Evolutionary conservation across 2,329 filamentous ascomycete species (phyloP).

Genomic region (Metarhizium anisopliae): DNA sequence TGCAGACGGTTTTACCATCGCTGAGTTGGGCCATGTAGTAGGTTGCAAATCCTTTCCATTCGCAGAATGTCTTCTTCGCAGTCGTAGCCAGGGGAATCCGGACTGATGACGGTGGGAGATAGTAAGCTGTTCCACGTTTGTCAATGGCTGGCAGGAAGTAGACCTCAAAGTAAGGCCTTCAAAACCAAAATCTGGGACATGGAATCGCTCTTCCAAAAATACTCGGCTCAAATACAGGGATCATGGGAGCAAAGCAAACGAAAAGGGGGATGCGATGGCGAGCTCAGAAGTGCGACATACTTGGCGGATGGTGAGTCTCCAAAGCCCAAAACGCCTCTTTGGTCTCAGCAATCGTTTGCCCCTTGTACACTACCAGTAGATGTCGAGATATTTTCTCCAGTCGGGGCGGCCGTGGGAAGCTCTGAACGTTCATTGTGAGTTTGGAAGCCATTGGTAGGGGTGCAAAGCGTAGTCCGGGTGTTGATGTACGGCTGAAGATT

Average conservation of each 20-base stretch:
- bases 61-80: constrained; percentile 39
- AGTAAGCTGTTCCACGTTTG: constrained; percentile 38
- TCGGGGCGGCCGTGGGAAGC: constrained; percentile 49
- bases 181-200: too few species aligned
- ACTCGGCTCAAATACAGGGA: too few species aligned
- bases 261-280: not conserved
- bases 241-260: not conserved
- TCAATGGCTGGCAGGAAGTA: not conserved
- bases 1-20: constrained; percentile 30
- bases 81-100: constrained; percentile 37
- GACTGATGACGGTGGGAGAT: constrained; percentile 43
- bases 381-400: constrained; percentile 45
- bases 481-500: not conserved
- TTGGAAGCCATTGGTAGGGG: constrained; percentile 24
- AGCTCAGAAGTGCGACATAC: constrained; percentile 22
- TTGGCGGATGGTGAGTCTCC: constrained; percentile 54
- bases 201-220: too few species aligned
- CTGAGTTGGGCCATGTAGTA: constrained; percentile 43
- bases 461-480: not conserved
- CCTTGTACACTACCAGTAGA: constrained; percentile 47
- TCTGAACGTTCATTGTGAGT: constrained; percentile 43
- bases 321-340: constrained; percentile 52
- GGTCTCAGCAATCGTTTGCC: constrained; percentile 47
- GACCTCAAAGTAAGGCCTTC: not conserved
- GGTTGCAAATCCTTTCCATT: constrained; percentile 53